These are phyloP conservation scores for Cryphonectria naterciae DNA, from an alignment of 2,329 filamentous ascomycete genomes.

Conservation along the genomic window DNA sequence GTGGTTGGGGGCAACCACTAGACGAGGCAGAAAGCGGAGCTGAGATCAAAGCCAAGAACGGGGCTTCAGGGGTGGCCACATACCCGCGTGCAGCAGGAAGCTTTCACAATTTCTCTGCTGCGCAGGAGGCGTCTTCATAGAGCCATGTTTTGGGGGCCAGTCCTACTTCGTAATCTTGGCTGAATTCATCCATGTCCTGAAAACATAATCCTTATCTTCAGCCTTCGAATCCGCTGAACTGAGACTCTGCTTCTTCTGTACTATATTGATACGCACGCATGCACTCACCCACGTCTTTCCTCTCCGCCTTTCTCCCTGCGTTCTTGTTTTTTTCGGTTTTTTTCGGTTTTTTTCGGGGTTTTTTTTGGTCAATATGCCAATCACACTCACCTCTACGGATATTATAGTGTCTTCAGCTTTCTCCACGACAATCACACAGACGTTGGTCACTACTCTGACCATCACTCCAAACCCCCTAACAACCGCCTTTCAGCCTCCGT, in stretches of 20 bases:
- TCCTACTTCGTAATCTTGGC: background rate
- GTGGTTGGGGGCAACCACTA: slow-evolving; percentile 7
- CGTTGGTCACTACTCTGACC: slow-evolving; percentile 8
- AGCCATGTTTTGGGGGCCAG: slow-evolving; percentile 35
- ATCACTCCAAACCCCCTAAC: slow-evolving; percentile 22
- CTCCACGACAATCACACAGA: slow-evolving; percentile 17
- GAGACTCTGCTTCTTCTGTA: background rate
- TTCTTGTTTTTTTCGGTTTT: no score
- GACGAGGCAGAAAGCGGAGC: slow-evolving; percentile 2
- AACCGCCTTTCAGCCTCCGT: slow-evolving; percentile 21
- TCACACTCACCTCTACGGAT: slow-evolving; percentile 14
- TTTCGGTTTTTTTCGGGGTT: background rate
- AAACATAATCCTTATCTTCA: background rate
- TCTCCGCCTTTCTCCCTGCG: background rate
- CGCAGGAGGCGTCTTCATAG: slow-evolving; percentile 21
- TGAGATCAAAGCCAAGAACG: background rate
- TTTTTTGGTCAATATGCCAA: slow-evolving; percentile 7
- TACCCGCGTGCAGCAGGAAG: slow-evolving; percentile 21
- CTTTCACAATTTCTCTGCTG: slow-evolving; percentile 19
- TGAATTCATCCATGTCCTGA: background rate
- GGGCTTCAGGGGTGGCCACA: background rate
- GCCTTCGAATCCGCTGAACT: background rate
- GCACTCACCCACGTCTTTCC: background rate
- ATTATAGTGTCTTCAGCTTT: slow-evolving; percentile 7
- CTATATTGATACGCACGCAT: background rate